Base-by-base conservation (phyloP, 257 asterid genomes). In the Nicotiana undulata region DNA sequence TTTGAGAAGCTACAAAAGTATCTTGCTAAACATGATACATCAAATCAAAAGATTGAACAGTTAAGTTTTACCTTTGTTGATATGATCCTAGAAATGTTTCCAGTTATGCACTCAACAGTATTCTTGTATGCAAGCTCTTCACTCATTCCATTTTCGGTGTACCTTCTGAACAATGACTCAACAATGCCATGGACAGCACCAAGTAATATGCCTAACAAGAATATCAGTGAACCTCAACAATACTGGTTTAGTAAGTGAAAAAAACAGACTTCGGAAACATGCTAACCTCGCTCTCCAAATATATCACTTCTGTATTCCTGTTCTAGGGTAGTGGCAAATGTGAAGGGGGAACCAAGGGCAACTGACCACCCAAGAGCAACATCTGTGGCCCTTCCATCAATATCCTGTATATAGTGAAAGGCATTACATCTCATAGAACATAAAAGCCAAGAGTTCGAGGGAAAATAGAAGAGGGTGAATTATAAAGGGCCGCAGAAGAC, bases 341-440 rank as follows among this genome's bases (percentile, higher is more conserved):
- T 92, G 85, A 95, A 93, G 82, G 99, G 98, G 65, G 99, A 93
- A 83, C 99, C 99, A 81, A 95, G 97, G 76, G 97, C 97, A 77
- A 95, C 89, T 4, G 98, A 95, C 99, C 98, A 95, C 75, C 96
- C 99, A 84, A 95, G 96, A 76, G 99, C 99, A 81, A 93, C 94
- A 82, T 95, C 94, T n/a, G 99, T 93, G 60, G 99, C 99, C 86
- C 99, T 90, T 72, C 97, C 99, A 90, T 95, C 97, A 82, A 92
- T 90, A 85, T 95, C 99, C 98, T 95, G 76, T 11, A 26, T 22
- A 60, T 61, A 26, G 85, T 44, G 7, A 32, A 2, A 68, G 6
- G 29, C 20, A 29, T 17, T 49, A 81, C 84, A 74, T 6, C 64
- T 46, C 66, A 79, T 37, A 82, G 26, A 68, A 79, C 18, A 56